phyloP scores from a whole-genome alignment of 116 monocot species.

The Cymodocea nodosa region DNA sequence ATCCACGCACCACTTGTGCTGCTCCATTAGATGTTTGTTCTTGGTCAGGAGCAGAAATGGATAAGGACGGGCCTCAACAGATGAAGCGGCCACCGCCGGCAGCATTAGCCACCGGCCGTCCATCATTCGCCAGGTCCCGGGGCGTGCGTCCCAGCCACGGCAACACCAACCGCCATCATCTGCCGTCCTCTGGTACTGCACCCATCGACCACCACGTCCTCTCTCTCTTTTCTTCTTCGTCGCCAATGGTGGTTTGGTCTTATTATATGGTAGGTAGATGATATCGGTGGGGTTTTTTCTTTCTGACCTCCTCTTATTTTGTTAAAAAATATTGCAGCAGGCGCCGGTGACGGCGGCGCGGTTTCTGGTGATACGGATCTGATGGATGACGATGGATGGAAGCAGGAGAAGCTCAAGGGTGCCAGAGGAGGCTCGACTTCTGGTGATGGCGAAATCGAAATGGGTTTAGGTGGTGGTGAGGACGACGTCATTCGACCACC shows the following conservation, averaged over 20 bases:
- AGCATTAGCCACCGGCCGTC: not conserved
- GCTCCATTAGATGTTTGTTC: not conserved
- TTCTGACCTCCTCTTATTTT: not conserved
- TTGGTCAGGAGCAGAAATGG: slow-evolving; percentile 11
- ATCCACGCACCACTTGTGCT: no score
- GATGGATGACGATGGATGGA: slow-evolving; percentile 3
- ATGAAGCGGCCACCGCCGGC: not conserved
- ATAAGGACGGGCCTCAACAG: slow-evolving; percentile 12
- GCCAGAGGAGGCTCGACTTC: not conserved
- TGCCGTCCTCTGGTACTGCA: not conserved
- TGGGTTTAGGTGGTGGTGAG: slow-evolving; percentile 7
- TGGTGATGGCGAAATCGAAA: slow-evolving; percentile 4
- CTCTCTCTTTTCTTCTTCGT: not conserved
- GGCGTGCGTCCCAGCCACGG: not conserved
- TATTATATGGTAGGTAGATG: not conserved
- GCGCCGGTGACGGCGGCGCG: not conserved
- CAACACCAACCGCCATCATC: not conserved
- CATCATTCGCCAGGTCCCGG: not conserved
- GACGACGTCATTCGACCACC: slow-evolving; percentile 1
- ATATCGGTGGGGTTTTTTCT: no score
- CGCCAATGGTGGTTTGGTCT: no score
- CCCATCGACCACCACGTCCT: not conserved
- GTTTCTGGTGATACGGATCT: slow-evolving; percentile 2
- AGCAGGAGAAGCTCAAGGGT: not conserved
- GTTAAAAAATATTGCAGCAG: not conserved